Evolutionary conservation across 1,284 basidiomycete species (phyloP), one percentile per base, ranked within the genome.

Genomic region (Cryptococcus sp.): DNA sequence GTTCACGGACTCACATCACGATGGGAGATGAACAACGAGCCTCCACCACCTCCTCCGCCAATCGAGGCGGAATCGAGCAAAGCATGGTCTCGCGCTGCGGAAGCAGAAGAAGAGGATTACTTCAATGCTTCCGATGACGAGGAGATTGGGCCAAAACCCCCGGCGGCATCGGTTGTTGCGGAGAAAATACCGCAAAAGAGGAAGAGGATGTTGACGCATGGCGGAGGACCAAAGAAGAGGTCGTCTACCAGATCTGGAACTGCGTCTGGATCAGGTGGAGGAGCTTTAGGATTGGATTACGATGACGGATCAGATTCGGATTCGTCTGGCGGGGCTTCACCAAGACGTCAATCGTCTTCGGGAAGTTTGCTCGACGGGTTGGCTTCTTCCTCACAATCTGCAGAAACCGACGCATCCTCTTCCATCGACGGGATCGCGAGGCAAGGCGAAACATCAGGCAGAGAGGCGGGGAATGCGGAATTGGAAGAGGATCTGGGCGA

Each of bases 21-120:
- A 54, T 93, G 88, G 85, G 93, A 98, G 76, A 91, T 93, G 81
- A 95, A 93, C 77, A 87, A 87, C 62, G 91, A 94, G 62, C 90
- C 89, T 22, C 84, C 85, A 59, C 88, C 87, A 0, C 55, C 67
- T 68, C 80, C 70, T 23, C 67, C 69, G 13, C 59, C 61, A 6
- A 70, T 55, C 80, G 84, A 70, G 80, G 82, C 61, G 81, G 85
- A 67, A 72, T 78, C 55, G 76, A 85, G 66, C 86, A 89, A 62
- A 29, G 55, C 61, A 4, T 61, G 62, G 43, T 51, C 59, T 10
- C 46, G 38, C 44, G 19, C 48, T 63, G 81, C 81, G 5, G 87
- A 87, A 67, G 89, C 65, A 19, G 79, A 93, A 67, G 93, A 97
- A 49, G 86, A 90, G 70, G 78, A 78, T 53, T 98, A 95, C 81